Base-by-base conservation (phyloP, 441 rosid genomes). In the Macaranga tanarius region DNA sequence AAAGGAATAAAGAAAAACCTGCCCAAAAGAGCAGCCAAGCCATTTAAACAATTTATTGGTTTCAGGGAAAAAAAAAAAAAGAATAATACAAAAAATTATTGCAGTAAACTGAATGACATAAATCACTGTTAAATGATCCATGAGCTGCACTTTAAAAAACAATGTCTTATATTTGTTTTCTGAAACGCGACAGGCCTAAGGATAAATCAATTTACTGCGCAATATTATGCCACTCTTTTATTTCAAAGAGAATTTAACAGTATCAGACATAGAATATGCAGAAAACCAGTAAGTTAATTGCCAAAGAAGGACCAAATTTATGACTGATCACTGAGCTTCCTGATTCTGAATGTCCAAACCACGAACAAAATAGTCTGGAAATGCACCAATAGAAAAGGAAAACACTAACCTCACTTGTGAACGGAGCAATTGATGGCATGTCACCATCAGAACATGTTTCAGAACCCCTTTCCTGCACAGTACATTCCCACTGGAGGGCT, bases 401-500 rank as follows among this genome's bases (percentile, higher is more conserved):
- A 25, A 34, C 34, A 25, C 81, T 79, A 73, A 90, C 98, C 96
- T 90, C 88, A 73, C 71, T 72, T 42, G 40, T 31, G 44, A 65
- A 75, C 34, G 80, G 44, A 75, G 79, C 79, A 78, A 72, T 77
- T 52, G 84, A 81, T 66, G 77, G 77, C 69, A 45, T 58, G 20
- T 78, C 76, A 75, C 75, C 62, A 64, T 62, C 77, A 54, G 80
- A 69, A 78, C 76, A 83, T 73, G 82, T 79, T 62, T 76, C 81
- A 73, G 70, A 79, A 15, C 34, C 63, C 59, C 73, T 59, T 67
- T 76, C 73, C 65, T 38, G 74, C 40, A 69, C 72, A 22, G 54
- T 26, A 71, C 48, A 69, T 52, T 67, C 84, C 54, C 81, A 62
- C n/a, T 70, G 69, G 58, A 73, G 69, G 45, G 59, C 67, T 11